Evolutionary conservation across 768 basidiomycete genomes (phyloP).

Genomic region (Kwoniella sp.): DNA sequence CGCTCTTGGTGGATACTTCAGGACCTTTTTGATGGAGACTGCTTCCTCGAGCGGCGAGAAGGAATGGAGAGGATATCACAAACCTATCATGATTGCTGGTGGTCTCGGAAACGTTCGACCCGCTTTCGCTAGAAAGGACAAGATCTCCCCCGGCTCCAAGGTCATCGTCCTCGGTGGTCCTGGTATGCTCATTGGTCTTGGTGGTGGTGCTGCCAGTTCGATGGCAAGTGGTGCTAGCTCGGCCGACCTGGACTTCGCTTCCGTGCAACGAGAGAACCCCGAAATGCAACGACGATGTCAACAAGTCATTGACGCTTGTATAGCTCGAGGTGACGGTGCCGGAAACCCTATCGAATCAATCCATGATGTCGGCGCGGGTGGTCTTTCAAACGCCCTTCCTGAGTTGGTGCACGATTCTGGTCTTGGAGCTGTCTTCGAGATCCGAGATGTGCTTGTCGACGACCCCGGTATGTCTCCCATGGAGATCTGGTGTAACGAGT

Average conservation of each 20-base stretch:
- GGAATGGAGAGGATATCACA: conserved; percentile 81
- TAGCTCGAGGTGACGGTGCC: conserved; percentile 60
- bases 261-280: conserved; percentile 95
- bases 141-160: conserved; percentile 78
- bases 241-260: conserved; percentile 93
- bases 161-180: conserved; percentile 93
- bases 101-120: conserved; percentile 92
- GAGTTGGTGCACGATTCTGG: conserved; percentile 94
- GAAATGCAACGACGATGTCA: conserved; percentile 98
- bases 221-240: conserved; percentile 87
- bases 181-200: conserved; percentile 92
- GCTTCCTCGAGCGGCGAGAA: conserved; percentile 62
- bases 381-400: conserved; percentile 92
- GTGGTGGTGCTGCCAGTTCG: conserved; percentile 94
- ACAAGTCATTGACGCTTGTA: conserved; percentile 93
- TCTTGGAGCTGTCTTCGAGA: conserved; percentile 90
- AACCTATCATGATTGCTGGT: conserved; percentile 99
- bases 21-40: conserved; percentile 84
- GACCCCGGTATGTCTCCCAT: conserved; percentile 95
- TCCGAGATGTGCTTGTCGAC: conserved; percentile 86
- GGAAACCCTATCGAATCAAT: conserved; percentile 88
- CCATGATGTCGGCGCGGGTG: conserved; percentile 97
- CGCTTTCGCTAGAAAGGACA: conserved; percentile 74
- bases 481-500: conserved; percentile 99
- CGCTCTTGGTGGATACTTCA: conserved; percentile 88